These are phyloP conservation scores for Phytophthora pistaciae DNA, from an alignment of 352 stramenopile genomes.

Conservation along the genomic window DNA sequence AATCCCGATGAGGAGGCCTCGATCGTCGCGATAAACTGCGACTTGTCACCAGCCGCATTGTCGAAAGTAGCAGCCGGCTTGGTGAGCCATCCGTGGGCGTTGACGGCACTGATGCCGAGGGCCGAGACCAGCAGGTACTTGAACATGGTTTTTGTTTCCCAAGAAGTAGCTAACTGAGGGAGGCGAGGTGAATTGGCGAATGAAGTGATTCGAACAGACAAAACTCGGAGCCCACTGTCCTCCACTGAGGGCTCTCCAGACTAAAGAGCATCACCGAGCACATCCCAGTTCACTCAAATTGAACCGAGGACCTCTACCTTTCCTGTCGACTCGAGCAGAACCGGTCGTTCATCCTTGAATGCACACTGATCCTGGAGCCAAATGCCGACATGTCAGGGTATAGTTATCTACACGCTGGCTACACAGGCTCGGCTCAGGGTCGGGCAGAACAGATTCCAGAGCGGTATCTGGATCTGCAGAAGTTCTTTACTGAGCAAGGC, in stretches of 20 bases:
- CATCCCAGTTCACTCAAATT: conserved; percentile 20
- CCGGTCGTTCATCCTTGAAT: background rate
- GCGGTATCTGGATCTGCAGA: background rate
- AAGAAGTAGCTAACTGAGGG: background rate
- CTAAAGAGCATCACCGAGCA: conserved; percentile 4
- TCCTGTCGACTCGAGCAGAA: conserved; percentile 7
- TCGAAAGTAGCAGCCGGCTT: conserved; percentile 27
- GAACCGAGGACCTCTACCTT: conserved; percentile 18
- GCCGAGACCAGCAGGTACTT: conserved; percentile 19
- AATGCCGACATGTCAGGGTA: background rate
- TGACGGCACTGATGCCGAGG: conserved; percentile 4
- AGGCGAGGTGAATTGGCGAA: conserved; percentile 17
- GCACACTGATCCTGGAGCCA: background rate
- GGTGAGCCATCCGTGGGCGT: conserved; percentile 37
- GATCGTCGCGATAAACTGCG: conserved; percentile 42
- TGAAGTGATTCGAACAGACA: conserved; percentile 30
- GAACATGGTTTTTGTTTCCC: conserved; percentile 9
- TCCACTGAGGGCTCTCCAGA: background rate
- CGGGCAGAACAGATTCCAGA: background rate
- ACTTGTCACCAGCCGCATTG: conserved; percentile 16
- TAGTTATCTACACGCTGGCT: background rate
- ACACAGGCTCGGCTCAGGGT: background rate
- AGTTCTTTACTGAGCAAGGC: background rate
- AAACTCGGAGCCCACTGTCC: conserved; percentile 9
- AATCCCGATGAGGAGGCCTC: conserved; percentile 28